Base-by-base conservation (phyloP, 2,329 filamentous ascomycete genomes). In the Ceratocystis diversiconidia region DNA sequence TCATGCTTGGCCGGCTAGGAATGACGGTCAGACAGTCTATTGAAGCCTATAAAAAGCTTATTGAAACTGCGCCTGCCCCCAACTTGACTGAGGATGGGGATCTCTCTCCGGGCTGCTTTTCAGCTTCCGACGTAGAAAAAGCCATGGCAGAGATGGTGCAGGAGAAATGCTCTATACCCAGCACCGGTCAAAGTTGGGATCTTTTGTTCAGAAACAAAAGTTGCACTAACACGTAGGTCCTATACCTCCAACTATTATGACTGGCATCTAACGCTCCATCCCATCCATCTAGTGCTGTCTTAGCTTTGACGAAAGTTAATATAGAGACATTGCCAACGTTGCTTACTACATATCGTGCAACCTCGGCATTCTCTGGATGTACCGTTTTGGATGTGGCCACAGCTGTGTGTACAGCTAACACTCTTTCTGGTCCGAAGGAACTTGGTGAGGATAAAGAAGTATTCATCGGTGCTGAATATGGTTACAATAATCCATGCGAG, bases 401-500 rank as follows among this genome's bases (percentile, higher is more conserved):
- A 1, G 72, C 72, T 1, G 72, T 70, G 17, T 72, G 69, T 1
- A 70, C 72, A 1, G 71, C 72, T 2, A 68, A 71, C 0, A 70
- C 70, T 0, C 73, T 72, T 64, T 74, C 74, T 67, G 70, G 72
- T 41, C 66, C 72, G 3, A 71, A 72, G 25, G 63, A 68, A 28
- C 12, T 72, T 7, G 72, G 72, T 30, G 68, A 70, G 8, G 69
- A 72, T 12, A 63, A 64, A 2, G 65, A 71, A 1, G 70, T 71
- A 19, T 74, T 72, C 46, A 68, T 74, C 25, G 72, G 73, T 59
- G 72, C 71, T 2, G 73, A 68, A 0, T 70, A 74, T 25, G 71
- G 71, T 1, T 69, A 71, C 46, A 74, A 74, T 61, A 75, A 75
- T 57, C 73, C 73, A 28, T 70, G 70, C 59, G 69, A 72, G 30